Conservation (phyloP, 2,329 filamentous ascomycete genomes). For the Verticillium isaacii region DNA sequence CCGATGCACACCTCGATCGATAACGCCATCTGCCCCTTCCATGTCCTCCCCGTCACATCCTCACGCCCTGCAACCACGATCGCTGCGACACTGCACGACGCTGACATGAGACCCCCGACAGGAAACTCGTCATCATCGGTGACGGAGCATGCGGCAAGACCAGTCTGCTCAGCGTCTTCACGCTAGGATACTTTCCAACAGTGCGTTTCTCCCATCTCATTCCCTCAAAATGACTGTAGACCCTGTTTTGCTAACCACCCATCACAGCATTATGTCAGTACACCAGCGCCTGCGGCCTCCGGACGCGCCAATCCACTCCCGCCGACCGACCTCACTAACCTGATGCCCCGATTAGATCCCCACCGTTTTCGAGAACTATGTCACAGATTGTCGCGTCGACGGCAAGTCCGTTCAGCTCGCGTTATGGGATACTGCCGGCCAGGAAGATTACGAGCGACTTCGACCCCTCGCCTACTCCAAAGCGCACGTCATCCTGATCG, state of each 20-base stretch:
- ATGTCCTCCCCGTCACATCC: not conserved
- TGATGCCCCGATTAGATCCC: constrained; percentile 60
- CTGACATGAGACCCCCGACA: constrained; percentile 28
- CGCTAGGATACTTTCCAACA: constrained; percentile 93
- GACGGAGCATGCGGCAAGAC: constrained; percentile 99
- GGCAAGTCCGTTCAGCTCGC: constrained; percentile 98
- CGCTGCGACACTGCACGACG: not conserved
- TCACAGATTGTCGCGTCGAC: constrained; percentile 96
- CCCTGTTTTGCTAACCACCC: not conserved
- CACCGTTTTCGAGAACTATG: constrained; percentile 98
- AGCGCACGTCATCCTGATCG: constrained; percentile 94
- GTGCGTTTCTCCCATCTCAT: constrained; percentile 50
- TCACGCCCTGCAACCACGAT: not conserved
- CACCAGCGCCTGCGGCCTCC: not conserved
- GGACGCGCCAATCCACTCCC: too few species aligned
- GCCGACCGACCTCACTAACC: not conserved
- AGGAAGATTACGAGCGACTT: constrained; percentile 97
- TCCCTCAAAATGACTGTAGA: not conserved
- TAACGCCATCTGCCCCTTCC: not conserved
- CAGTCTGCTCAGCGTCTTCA: constrained; percentile 94
- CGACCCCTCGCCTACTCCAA: constrained; percentile 94
- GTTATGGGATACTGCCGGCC: constrained; percentile 98
- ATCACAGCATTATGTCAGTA: constrained; percentile 54
- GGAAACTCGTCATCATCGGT: constrained; percentile 95
- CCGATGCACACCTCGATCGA: not conserved